Conservation (phyloP, 2,329 filamentous ascomycete species). For the Fusarium acutatum region DNA sequence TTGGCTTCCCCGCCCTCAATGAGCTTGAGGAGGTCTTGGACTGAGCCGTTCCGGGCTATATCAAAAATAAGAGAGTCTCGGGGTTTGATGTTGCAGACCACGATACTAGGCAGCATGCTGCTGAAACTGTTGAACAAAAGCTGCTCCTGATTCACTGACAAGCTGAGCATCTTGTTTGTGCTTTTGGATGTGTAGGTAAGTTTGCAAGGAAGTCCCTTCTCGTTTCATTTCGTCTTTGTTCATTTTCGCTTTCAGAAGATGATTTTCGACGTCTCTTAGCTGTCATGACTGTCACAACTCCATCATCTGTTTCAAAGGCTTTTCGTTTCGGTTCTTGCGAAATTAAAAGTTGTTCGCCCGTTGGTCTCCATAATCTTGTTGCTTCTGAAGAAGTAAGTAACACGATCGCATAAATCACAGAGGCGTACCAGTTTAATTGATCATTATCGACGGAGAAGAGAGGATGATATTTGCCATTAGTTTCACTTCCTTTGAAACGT, state of each 20-base stretch:
- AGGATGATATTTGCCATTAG: not conserved
- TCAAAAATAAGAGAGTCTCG: rapidly evolving
- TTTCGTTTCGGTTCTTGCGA: not conserved
- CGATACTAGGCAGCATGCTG: rapidly evolving
- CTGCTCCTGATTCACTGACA: not conserved
- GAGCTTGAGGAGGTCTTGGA: not conserved
- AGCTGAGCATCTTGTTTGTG: not conserved
- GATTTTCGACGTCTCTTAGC: not conserved
- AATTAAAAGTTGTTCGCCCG: rapidly evolving
- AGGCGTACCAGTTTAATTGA: not conserved
- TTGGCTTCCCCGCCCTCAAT: not conserved
- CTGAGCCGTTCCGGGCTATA: rapidly evolving
- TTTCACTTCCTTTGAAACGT: not conserved
- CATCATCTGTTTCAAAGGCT: rapidly evolving
- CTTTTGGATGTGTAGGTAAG: not conserved
- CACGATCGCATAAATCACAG: rapidly evolving
- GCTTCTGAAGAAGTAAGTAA: rapidly evolving
- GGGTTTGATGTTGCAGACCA: not conserved
- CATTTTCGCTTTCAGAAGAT: rapidly evolving
- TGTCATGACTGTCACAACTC: rapidly evolving
- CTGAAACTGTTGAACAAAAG: rapidly evolving
- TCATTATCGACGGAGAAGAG: not conserved
- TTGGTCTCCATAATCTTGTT: rapidly evolving
- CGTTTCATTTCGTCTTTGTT: rapidly evolving
- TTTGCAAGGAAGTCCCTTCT: not conserved